Conservation (phyloP, 2,329 filamentous ascomycete species). For the Coniochaeta prunicola region DNA sequence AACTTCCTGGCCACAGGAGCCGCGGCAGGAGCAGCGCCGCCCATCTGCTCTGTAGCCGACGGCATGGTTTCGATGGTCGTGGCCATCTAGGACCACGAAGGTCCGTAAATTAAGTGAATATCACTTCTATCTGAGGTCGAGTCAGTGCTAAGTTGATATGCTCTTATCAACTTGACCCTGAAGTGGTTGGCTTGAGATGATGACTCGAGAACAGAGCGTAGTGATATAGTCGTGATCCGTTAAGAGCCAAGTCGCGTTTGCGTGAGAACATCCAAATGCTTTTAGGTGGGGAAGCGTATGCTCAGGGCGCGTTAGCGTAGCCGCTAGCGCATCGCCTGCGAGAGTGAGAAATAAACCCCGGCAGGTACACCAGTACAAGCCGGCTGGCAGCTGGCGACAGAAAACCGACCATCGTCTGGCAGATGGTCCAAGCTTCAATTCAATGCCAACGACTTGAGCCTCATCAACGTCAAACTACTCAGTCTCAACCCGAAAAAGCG, state of each 20-base stretch:
- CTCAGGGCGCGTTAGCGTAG: background rate
- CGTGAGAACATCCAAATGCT: background rate
- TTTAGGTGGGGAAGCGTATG: background rate
- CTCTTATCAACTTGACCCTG: background rate
- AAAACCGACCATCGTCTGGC: background rate
- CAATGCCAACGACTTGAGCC: background rate
- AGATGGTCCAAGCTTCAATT: background rate
- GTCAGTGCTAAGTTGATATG: background rate
- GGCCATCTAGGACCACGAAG: background rate
- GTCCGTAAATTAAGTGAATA: background rate
- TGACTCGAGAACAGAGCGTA: background rate
- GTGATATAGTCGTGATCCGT: background rate
- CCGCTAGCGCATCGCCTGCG: background rate
- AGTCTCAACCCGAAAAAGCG: background rate
- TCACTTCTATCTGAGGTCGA: background rate
- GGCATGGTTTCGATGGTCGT: background rate
- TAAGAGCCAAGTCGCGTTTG: background rate
- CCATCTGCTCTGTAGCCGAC: background rate
- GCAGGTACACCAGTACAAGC: background rate
- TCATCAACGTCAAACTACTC: background rate
- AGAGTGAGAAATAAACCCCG: background rate
- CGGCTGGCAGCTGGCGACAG: background rate
- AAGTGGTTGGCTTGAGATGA: background rate
- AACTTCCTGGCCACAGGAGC: slow-evolving; percentile 1
- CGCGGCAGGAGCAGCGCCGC: background rate